Percentiles rank a stretch among this genome's conserved stretches.
phyloP scores from a whole-genome alignment of 2,329 filamentous ascomycete species.

The Aspergillus quadrilineatus region DNA sequence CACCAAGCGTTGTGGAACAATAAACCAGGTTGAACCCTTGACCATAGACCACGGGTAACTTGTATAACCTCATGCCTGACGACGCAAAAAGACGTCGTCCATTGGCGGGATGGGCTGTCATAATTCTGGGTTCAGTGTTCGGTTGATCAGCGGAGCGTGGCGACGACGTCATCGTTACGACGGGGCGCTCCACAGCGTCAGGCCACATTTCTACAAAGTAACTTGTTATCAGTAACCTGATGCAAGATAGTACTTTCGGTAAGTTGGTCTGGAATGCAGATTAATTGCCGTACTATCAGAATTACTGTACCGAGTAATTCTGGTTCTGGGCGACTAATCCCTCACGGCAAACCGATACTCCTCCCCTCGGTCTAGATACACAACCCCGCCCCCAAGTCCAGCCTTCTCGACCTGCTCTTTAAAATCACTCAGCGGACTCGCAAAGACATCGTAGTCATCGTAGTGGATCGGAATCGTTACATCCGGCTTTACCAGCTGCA shows the following conservation, averaged over 20 bases:
- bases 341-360: constrained; percentile 56
- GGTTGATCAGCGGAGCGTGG: background rate
- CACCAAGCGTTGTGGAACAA: no score
- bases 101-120: background rate
- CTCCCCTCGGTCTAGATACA: constrained; percentile 62
- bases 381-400: constrained; percentile 53
- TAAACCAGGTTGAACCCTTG: background rate
- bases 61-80: background rate
- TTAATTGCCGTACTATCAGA: no score
- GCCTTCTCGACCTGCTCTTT: constrained; percentile 55
- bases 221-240: no score
- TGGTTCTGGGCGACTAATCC: background rate
- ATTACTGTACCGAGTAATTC: background rate
- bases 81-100: background rate
- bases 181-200: background rate
- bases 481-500: constrained; percentile 60
- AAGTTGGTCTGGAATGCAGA: no score
- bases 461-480: constrained; percentile 65
- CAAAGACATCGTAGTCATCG: constrained; percentile 64
- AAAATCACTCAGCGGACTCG: constrained; percentile 61
- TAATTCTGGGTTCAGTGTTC: background rate
- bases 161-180: background rate
- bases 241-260: no score
- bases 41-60: background rate
- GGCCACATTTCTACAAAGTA: no score